Percentiles rank a stretch among this genome's conserved stretches.
phyloP scores from a whole-genome alignment of 2,329 filamentous ascomycete species.

The Alternaria hordeiaustralica region DNA sequence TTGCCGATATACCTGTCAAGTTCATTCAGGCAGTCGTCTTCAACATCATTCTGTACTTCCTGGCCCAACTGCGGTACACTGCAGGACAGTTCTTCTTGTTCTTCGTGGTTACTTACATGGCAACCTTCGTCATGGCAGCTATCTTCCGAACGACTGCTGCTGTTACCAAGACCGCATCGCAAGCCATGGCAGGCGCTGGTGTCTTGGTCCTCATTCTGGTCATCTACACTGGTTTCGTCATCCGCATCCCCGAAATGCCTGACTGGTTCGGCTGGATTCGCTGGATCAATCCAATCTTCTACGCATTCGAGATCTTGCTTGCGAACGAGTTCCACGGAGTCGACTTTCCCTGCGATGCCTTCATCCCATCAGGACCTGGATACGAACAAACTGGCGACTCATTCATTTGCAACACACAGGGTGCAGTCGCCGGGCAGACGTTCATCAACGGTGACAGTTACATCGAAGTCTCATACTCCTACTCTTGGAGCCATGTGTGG shows the following conservation, averaged over 20 bases:
- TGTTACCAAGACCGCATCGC: constrained; percentile 69
- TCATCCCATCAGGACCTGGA: constrained; percentile 50
- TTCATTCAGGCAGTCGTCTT: constrained; percentile 73
- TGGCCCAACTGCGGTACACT: constrained; percentile 77
- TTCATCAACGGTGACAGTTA: constrained; percentile 51
- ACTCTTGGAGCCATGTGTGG: constrained; percentile 56
- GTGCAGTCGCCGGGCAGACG: constrained; percentile 47
- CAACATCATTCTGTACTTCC: constrained; percentile 83
- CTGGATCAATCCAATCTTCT: constrained; percentile 76
- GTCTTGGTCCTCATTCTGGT: constrained; percentile 69
- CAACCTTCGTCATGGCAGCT: constrained; percentile 76
- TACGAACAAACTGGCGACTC: constrained; percentile 30
- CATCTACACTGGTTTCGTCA: constrained; percentile 71
- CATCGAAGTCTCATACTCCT: constrained; percentile 39
- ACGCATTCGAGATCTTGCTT: constrained; percentile 79
- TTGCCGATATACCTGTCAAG: constrained; percentile 84
- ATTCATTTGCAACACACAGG: constrained; percentile 49
- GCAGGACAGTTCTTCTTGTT: constrained; percentile 84
- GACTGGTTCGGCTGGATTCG: constrained; percentile 54
- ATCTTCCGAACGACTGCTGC: constrained; percentile 81
- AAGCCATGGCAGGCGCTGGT: constrained; percentile 62
- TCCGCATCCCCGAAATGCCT: constrained; percentile 66
- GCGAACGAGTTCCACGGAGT: constrained; percentile 69
- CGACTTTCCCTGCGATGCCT: constrained; percentile 42
- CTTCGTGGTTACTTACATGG: constrained; percentile 63